phyloP scores from a whole-genome alignment of 768 basidiomycete genomes.

The Xanthoconium purpureum region DNA sequence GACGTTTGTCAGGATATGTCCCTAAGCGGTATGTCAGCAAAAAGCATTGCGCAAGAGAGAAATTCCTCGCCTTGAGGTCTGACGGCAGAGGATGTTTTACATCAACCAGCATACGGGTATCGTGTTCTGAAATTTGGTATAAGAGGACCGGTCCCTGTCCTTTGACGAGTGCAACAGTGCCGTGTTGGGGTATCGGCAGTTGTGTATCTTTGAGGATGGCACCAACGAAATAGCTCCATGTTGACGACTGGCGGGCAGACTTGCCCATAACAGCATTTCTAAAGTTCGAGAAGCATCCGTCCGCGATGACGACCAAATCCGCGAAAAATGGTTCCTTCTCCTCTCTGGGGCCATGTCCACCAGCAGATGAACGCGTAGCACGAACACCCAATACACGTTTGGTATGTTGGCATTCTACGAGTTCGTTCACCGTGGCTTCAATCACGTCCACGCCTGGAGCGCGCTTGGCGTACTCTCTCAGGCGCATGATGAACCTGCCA shows the following conservation, averaged over 20 bases:
- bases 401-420: constrained; percentile 56
- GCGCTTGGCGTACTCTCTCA: constrained; percentile 62
- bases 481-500: constrained; percentile 79
- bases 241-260: constrained; percentile 46
- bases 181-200: constrained; percentile 72
- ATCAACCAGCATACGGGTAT: constrained; percentile 93
- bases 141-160: constrained; percentile 85
- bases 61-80: constrained; percentile 61
- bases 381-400: constrained; percentile 64
- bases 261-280: constrained; percentile 61
- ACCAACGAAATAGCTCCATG: constrained; percentile 82
- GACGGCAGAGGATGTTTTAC: constrained; percentile 80
- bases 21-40: constrained; percentile 34
- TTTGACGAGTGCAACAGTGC: constrained; percentile 80
- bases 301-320: constrained; percentile 82
- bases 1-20: constrained; percentile 68
- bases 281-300: constrained; percentile 96
- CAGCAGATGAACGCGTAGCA: constrained; percentile 45
- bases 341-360: constrained; percentile 25
- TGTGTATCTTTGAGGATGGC: constrained; percentile 73
- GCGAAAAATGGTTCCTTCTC: constrained; percentile 62
- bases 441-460: constrained; percentile 72
- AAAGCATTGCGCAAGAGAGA: not conserved
- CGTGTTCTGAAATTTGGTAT: constrained; percentile 86
- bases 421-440: constrained; percentile 79